A percentile compares a stretch with the other conserved stretches of the same genome.
These are phyloP conservation scores for Gracilaria caudata DNA, from an alignment of 23 red algal genomes.

Conservation along the genomic window DNA sequence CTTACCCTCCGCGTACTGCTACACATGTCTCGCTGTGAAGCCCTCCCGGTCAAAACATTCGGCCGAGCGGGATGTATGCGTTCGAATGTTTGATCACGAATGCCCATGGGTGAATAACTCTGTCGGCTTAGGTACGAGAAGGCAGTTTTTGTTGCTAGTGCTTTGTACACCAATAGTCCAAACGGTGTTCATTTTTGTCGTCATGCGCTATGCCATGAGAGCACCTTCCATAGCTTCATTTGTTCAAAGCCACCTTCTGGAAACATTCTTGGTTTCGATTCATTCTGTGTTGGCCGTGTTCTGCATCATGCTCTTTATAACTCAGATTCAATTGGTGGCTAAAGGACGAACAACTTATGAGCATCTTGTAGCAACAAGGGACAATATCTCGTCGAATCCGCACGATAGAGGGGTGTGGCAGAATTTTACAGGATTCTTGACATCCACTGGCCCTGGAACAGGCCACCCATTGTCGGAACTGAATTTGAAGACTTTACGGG, in stretches of 20 bases:
- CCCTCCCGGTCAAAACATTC: conserved; percentile 77
- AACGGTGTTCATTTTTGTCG: conserved; percentile 41
- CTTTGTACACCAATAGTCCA: conserved; percentile 23
- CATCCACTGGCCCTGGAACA: conserved; percentile 57
- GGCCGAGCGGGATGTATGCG: conserved; percentile 54
- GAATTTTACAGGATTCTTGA: conserved; percentile 36
- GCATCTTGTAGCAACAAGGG: conserved; percentile 19
- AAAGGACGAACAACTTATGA: conserved; percentile 63
- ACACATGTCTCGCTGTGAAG: conserved; percentile 51
- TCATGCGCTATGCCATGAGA: conserved; percentile 12
- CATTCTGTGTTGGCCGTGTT: conserved; percentile 49
- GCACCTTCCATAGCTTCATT: background rate
- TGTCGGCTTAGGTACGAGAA: conserved; percentile 75
- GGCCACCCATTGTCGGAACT: conserved; percentile 10
- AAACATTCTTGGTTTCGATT: conserved; percentile 19
- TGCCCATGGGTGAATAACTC: conserved; percentile 87
- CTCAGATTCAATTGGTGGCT: conserved; percentile 47
- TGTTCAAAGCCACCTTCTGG: conserved; percentile 6
- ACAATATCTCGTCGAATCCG: conserved; percentile 30
- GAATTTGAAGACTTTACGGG: background rate
- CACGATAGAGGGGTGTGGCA: conserved; percentile 33
- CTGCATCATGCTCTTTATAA: conserved; percentile 50
- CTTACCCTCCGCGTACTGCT: conserved; percentile 61
- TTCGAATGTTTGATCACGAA: conserved; percentile 82
- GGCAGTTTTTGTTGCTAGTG: conserved; percentile 47